phyloP scores from a whole-genome alignment of 441 rosid genomes.

The Sinapis alba region DNA sequence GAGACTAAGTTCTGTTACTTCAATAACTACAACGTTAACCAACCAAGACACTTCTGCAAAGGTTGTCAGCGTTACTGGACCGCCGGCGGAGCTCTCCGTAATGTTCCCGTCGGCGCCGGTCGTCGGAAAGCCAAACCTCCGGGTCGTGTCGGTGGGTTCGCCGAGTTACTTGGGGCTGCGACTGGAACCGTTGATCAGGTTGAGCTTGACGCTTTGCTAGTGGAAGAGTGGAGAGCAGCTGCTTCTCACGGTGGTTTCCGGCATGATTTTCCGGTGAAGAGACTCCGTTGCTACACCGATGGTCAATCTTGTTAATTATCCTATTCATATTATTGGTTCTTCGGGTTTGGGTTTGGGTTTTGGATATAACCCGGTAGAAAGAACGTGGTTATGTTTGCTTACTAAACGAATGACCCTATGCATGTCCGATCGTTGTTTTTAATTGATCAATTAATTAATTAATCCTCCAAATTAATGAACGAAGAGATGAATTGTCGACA shows the following conservation, averaged over 20 bases:
- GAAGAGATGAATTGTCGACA: too few relatives aligned
- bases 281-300: slow-evolving; percentile 56
- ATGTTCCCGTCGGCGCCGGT: slow-evolving; percentile 92
- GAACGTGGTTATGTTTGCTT: slow-evolving; percentile 37
- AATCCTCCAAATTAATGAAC: too few relatives aligned
- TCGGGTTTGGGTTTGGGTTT: slow-evolving; percentile 29
- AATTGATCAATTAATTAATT: too few relatives aligned
- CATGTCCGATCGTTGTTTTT: too few relatives aligned
- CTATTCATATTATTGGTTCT: background rate
- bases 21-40: slow-evolving; percentile 94
- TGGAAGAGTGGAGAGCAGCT: slow-evolving; percentile 64
- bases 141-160: slow-evolving; percentile 49
- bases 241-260: slow-evolving; percentile 56
- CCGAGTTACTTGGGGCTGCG: slow-evolving; percentile 39
- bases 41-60: slow-evolving; percentile 90
- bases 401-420: too few relatives aligned
- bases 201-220: slow-evolving; percentile 50
- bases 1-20: slow-evolving; percentile 96
- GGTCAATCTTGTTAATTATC: slow-evolving; percentile 49
- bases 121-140: slow-evolving; percentile 82
- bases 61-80: slow-evolving; percentile 99
- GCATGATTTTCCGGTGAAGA: slow-evolving; percentile 63
- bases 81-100: slow-evolving; percentile 90
- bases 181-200: slow-evolving; percentile 45
- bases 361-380: slow-evolving; percentile 20